A percentile compares a stretch with the other conserved stretches of the same genome.
phyloP scores from a whole-genome alignment of 768 basidiomycete genomes.

The Suillus bovinus region DNA sequence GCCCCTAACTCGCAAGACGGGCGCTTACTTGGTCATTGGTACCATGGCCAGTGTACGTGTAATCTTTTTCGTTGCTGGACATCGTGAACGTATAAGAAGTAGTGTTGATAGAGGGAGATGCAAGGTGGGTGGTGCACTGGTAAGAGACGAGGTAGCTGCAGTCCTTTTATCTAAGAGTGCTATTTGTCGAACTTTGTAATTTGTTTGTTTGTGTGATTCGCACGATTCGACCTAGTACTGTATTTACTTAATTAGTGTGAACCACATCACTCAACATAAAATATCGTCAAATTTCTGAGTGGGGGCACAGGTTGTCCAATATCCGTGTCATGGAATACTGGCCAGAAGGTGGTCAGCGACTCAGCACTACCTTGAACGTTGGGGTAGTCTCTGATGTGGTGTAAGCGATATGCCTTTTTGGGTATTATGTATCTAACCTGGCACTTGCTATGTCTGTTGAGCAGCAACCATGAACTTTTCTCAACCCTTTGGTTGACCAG shows the following conservation, averaged over 20 bases:
- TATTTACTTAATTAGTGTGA: too few relatives aligned
- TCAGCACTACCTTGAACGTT: background rate
- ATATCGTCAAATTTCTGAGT: background rate
- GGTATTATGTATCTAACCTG: background rate
- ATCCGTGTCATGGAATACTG: background rate
- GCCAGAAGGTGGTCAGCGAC: background rate
- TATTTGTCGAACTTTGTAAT: background rate
- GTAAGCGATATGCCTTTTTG: background rate
- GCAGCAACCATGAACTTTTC: constrained; percentile 4
- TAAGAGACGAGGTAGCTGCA: background rate
- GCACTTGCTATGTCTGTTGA: background rate
- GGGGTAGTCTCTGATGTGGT: background rate
- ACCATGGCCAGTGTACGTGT: constrained; percentile 47
- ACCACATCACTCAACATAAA: background rate
- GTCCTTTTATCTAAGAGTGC: background rate
- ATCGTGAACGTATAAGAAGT: background rate
- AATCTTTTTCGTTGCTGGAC: constrained; percentile 25
- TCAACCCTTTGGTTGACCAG: background rate
- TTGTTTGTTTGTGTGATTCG: background rate
- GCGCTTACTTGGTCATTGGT: constrained; percentile 51
- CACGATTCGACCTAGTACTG: too few relatives aligned
- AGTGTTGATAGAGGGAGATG: background rate
- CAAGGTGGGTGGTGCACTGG: background rate
- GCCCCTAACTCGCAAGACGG: background rate
- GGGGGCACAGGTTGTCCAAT: background rate